Evolutionary conservation across 177 flowering plant genomes (phyloP).

Genomic region (Vitis hybrid): DNA sequence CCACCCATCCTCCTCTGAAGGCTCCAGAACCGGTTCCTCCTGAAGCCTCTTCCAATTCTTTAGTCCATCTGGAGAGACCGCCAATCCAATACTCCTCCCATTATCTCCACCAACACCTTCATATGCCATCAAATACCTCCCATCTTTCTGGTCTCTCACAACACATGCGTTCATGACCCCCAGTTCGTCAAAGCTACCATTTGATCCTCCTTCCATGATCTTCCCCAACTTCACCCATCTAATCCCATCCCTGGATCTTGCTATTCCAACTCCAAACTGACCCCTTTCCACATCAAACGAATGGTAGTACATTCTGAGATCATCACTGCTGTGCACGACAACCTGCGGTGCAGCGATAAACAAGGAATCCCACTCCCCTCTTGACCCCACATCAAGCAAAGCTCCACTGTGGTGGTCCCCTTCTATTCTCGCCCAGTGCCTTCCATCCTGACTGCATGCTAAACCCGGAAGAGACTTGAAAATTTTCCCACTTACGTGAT

Average conservation of each 20-base stretch:
- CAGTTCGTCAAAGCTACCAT: slow-evolving; percentile 60
- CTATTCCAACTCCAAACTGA: slow-evolving; percentile 56
- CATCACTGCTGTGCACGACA: slow-evolving; percentile 58
- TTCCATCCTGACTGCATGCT: slow-evolving; percentile 85
- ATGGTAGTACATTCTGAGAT: slow-evolving; percentile 86
- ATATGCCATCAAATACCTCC: slow-evolving; percentile 77
- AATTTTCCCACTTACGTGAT: slow-evolving; percentile 11
- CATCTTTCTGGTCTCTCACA: slow-evolving; percentile 43
- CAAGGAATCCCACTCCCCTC: slow-evolving; percentile 68
- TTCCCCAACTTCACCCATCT: slow-evolving; percentile 88
- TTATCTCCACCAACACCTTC: slow-evolving; percentile 71
- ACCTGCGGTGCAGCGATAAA: slow-evolving; percentile 63
- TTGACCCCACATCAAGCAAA: slow-evolving; percentile 64
- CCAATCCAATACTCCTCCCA: slow-evolving; percentile 65
- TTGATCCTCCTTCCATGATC: slow-evolving; percentile 53
- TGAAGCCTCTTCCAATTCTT: slow-evolving; percentile 64
- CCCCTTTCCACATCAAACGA: slow-evolving; percentile 56
- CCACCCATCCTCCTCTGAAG: slow-evolving; percentile 57
- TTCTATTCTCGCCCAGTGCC: slow-evolving; percentile 93
- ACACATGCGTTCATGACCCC: slow-evolving; percentile 64
- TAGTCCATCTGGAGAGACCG: slow-evolving; percentile 68
- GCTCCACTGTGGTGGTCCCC: slow-evolving; percentile 97
- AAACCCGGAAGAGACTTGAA: slow-evolving; percentile 73
- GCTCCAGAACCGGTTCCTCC: slow-evolving; percentile 42
- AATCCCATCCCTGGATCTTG: slow-evolving; percentile 88